Conservation (phyloP, 192 early-diverging fungal species). For the Phycomyces nitens region DNA sequence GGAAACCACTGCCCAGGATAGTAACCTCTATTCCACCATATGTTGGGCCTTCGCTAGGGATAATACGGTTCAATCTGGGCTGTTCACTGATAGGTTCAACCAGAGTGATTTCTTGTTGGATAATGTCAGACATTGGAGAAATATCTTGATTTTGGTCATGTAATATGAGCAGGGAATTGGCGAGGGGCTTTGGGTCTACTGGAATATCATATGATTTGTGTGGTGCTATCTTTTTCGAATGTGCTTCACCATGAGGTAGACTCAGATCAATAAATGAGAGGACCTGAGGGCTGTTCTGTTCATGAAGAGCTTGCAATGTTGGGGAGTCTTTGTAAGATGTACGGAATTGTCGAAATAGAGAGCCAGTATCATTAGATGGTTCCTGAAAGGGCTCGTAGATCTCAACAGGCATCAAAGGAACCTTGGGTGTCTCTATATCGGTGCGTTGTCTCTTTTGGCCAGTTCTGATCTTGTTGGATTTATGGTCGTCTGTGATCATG, state of each 20-base stretch:
- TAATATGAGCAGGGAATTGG: no score
- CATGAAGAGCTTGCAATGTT: not conserved
- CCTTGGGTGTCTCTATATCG: constrained; percentile 31
- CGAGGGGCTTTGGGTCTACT: no score
- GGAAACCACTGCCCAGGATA: constrained; percentile 79
- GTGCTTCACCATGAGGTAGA: not conserved
- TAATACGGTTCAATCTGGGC: constrained; percentile 47
- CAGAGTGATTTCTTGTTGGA: not conserved
- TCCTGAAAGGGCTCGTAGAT: not conserved
- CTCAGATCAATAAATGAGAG: not conserved
- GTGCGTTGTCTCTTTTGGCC: constrained; percentile 27
- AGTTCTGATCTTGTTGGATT: constrained; percentile 68
- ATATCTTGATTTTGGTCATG: no score
- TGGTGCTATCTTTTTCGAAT: no score
- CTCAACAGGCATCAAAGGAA: not conserved
- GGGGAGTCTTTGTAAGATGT: not conserved
- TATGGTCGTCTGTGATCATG: constrained; percentile 98
- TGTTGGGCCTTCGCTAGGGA: constrained; percentile 80
- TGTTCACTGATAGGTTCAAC: not conserved
- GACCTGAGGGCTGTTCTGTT: not conserved
- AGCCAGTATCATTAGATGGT: not conserved
- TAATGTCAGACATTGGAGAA: not conserved
- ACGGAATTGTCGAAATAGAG: constrained; percentile 8
- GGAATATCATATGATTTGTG: no score
- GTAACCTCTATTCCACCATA: constrained; percentile 83